A percentile compares a stretch with the other conserved stretches of the same genome.
These are phyloP conservation scores for Penicillium concentricum DNA, from an alignment of 2,329 filamentous ascomycete genomes.

Conservation along the genomic window DNA sequence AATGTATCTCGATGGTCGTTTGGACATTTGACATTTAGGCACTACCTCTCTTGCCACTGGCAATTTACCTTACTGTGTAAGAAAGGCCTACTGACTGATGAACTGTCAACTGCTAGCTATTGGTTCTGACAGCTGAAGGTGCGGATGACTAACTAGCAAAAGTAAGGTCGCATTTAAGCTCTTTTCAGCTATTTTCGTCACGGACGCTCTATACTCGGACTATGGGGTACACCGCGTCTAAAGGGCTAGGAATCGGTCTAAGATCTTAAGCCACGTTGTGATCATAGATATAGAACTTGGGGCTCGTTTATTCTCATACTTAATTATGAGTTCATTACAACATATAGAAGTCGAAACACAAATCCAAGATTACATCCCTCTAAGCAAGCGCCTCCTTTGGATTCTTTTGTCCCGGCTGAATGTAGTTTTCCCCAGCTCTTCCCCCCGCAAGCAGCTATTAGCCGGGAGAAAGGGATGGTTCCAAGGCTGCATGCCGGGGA, in stretches of 20 bases:
- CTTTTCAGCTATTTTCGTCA: conserved; percentile 35
- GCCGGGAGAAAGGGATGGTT: conserved; percentile 27
- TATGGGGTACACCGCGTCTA: conserved; percentile 12
- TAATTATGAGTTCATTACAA: background rate
- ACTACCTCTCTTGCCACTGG: conserved; percentile 13
- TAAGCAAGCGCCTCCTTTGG: background rate
- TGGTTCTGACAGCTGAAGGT: conserved; percentile 19
- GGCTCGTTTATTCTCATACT: background rate
- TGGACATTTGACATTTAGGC: conserved; percentile 5
- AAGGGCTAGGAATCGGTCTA: conserved; percentile 6
- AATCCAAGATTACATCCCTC: background rate
- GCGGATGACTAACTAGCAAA: conserved; percentile 29
- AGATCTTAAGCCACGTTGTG: conserved; percentile 20
- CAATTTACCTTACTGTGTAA: conserved; percentile 3
- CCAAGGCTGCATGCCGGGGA: conserved; percentile 33
- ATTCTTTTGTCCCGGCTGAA: background rate
- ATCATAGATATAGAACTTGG: conserved; percentile 1
- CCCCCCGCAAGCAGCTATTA: conserved; percentile 22
- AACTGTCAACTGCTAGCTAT: conserved; percentile 22
- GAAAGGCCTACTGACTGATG: conserved; percentile 24
- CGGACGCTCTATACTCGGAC: conserved; percentile 15
- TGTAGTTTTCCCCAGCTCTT: background rate
- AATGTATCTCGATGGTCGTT: conserved; percentile 15
- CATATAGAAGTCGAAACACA: background rate
- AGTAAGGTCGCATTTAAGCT: conserved; percentile 25